Evolutionary conservation across 345 rosid species (phyloP), one percentile per base, ranked within the genome.

Genomic region (Syzygium aromaticum): DNA sequence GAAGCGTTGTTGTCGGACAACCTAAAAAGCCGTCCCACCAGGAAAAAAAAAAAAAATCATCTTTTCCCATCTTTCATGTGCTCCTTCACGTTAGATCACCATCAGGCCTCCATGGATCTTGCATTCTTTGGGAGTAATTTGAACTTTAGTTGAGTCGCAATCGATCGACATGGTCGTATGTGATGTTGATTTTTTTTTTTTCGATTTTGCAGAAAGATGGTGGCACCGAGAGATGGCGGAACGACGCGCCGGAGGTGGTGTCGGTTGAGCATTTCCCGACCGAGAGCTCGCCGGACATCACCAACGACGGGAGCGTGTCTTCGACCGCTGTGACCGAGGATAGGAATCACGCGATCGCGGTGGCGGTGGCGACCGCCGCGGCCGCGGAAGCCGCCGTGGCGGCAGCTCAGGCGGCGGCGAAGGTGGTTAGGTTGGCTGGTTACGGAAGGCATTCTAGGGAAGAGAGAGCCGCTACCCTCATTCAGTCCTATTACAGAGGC

Each of bases 331-430:
- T 84, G 51, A 88, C 90, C 12, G 96, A 93, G 86, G 98, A 94
- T 84, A 93, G 94, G 89, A 92, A 93, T 54, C 98, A 95, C 83
- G 98, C 96, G 5, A 94, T 96, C 67, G 98, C 96, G 7, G 98
- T 96, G 23, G 99, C 99, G 5, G 92, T 91, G 87, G 99, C 99
- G 5, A 95, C 99, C 15, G 99, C 99, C 7, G 99, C 97, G 0
- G 99, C 99, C 0, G 99, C 99, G 0, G 96, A 96, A 88, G 99
- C 99, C 1, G 99, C 99, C 0, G 98, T 95, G 33, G 98, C 96
- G 3, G 99, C 99, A 0, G 99, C 99, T 43, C 97, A 95, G 91
- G 99, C 99, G 1, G 99, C 99, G 0, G 98, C 99, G 8, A 96
- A 95, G 91, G 99, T 94, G 52, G 98, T 98, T 61, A 89, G 96